Base-by-base conservation (phyloP, 2,329 filamentous ascomycete genomes). In the Graphium sp. region DNA sequence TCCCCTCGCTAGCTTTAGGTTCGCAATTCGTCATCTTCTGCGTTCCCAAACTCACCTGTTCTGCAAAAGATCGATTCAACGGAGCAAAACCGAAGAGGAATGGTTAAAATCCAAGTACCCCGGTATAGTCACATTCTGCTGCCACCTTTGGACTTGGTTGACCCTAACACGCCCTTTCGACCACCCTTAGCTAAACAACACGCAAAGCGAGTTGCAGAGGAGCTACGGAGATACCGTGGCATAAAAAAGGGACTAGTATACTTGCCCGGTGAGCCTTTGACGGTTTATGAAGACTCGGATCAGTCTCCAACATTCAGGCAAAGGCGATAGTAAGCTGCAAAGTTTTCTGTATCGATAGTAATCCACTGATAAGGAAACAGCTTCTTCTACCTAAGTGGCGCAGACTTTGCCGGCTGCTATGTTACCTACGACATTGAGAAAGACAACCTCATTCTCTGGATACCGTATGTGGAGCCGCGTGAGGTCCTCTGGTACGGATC, bases 381-480 rank as follows among this genome's bases (percentile, higher is more conserved):
- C 52, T 72, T 72, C 46, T 72, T 62, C 45, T 73, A 73, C 43
- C 42, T 73, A 31, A 54, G 56, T 17, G 67, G 67, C 20, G 58
- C 55, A 33, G 49, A 69, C 45, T 62, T 69, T 34, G 51, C 62
- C 2, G 60, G 62, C 38, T 69, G 62, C 41, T 52, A 53, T 27
- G 56, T 66, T 19, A 72, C 67, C 3, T 72, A 71, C 39, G 64
- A 72, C 35, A 59, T 72, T 27, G 50, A 45, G 14, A 52, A 53
- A 8, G 76, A 85, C 45, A 52, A 56, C 14, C 62, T 89, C 32
- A 69, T 64, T 5, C 64, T 87, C 17, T 89, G 77, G 65, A 71
- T 87, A 26, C 78, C 79, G 3, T 66, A 69, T 39, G 67, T 74
- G 37, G 67, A 78, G 37, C 67, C 66, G 10, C 58, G 56, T 11